phyloP scores from a whole-genome alignment of 768 basidiomycete genomes.

The Mycena sanguinolenta region DNA sequence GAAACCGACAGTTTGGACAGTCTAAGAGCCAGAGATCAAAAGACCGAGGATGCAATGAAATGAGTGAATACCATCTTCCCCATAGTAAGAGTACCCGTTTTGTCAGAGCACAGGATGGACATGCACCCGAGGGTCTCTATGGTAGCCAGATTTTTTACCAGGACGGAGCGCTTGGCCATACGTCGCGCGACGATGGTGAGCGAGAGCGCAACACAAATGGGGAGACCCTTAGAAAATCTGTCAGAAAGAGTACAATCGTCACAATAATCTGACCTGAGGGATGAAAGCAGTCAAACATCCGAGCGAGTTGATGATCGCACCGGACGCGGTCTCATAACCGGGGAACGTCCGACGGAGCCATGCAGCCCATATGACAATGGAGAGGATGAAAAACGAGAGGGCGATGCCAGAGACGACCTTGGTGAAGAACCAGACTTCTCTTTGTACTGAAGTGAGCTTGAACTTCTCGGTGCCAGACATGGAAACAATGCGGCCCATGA shows the following conservation, averaged over 20 bases:
- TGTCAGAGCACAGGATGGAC: slow-evolving; percentile 70
- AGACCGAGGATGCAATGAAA: neutral
- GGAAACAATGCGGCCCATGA: slow-evolving; percentile 69
- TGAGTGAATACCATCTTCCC: slow-evolving; percentile 51
- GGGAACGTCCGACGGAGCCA: slow-evolving; percentile 55
- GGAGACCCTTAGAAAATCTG: slow-evolving; percentile 43
- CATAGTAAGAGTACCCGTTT: slow-evolving; percentile 68
- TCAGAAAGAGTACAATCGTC: neutral
- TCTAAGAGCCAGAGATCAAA: too few species aligned
- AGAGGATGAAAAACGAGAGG: slow-evolving; percentile 53
- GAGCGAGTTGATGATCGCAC: slow-evolving; percentile 53
- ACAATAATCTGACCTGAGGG: slow-evolving; percentile 50
- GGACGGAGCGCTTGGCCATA: slow-evolving; percentile 70
- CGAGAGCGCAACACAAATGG: slow-evolving; percentile 62
- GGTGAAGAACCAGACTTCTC: slow-evolving; percentile 58
- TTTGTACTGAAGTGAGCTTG: slow-evolving; percentile 62
- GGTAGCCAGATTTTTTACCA: slow-evolving; percentile 74
- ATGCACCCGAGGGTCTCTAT: slow-evolving; percentile 74
- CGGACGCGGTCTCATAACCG: slow-evolving; percentile 50
- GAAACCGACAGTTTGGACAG: slow-evolving; percentile 57
- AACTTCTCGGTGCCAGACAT: slow-evolving; percentile 62
- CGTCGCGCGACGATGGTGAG: slow-evolving; percentile 73
- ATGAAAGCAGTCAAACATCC: slow-evolving; percentile 56
- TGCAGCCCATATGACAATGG: slow-evolving; percentile 56
- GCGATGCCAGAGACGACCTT: slow-evolving; percentile 62